These are phyloP conservation scores for Cymbopogon citratus DNA, from an alignment of 176 grass and related monocot species.

Conservation along the genomic window DNA sequence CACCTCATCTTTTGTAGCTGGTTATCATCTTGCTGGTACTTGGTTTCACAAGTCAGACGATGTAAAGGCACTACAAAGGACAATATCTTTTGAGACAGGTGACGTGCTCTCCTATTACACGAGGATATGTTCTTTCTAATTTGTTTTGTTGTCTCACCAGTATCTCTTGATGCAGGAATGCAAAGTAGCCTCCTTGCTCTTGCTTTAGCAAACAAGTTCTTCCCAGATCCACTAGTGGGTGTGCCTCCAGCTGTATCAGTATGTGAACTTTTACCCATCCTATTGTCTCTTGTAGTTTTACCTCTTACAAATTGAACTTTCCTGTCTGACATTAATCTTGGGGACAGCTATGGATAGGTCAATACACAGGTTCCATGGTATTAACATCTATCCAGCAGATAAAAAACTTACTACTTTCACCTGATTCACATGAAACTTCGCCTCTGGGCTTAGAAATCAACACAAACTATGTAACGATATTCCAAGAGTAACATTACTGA, in stretches of 20 bases:
- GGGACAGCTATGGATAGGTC: neutral
- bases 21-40: constrained; percentile 62
- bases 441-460: neutral
- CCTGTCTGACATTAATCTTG: neutral
- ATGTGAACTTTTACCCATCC: constrained; percentile 27
- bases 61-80: constrained; percentile 87
- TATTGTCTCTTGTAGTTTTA: neutral
- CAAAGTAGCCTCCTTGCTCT: constrained; percentile 30
- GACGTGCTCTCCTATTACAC: neutral
- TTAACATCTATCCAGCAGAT: neutral
- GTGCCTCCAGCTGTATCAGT: constrained; percentile 92
- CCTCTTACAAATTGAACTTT: neutral
- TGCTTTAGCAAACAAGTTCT: constrained; percentile 98
- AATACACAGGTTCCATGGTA: neutral
- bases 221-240: constrained; percentile 90
- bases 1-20: constrained; percentile 70
- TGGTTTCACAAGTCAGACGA: constrained; percentile 64
- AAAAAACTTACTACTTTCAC: neutral
- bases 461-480: neutral
- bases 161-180: neutral
- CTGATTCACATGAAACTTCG: neutral
- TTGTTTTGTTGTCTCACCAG: constrained; percentile 32
- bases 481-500: neutral
- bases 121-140: neutral
- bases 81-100: constrained; percentile 95